A percentile compares a stretch with the other conserved stretches of the same genome.
These are phyloP conservation scores for Protomyces arabidopsidicola DNA, from an alignment of 1,139 yeast species.

Conservation along the genomic window DNA sequence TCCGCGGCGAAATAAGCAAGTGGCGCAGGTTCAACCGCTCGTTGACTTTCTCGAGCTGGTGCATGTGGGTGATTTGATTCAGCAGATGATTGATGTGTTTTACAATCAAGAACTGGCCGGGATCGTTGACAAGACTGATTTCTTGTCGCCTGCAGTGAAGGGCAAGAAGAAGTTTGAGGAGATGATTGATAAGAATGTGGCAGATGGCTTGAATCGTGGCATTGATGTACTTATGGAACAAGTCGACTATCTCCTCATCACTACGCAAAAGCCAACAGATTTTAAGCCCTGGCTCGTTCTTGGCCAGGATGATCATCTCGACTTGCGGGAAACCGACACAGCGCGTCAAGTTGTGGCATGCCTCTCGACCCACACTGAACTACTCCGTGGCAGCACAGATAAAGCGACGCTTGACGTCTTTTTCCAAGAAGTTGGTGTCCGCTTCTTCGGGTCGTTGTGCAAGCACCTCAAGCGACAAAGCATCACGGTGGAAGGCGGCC, in stretches of 20 bases:
- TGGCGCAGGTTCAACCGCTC: conserved; percentile 63
- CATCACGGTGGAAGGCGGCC: conserved; percentile 76
- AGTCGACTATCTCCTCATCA: conserved; percentile 52
- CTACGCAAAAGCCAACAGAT: conserved; percentile 53
- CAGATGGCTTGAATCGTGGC: conserved; percentile 85
- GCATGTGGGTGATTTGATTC: conserved; percentile 84
- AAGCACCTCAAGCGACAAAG: conserved; percentile 65
- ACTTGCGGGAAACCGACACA: conserved; percentile 15
- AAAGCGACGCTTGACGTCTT: conserved; percentile 84
- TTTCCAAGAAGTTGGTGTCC: conserved; percentile 86
- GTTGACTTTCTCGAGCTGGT: conserved; percentile 84
- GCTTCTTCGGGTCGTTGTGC: conserved; percentile 72
- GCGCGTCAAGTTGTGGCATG: conserved; percentile 60
- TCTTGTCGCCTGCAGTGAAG: conserved; percentile 73
- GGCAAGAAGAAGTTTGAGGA: conserved; percentile 76
- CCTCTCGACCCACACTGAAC: conserved; percentile 65
- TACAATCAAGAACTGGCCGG: conserved; percentile 78
- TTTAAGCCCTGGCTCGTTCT: conserved; percentile 44
- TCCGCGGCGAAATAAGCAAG: conserved; percentile 47
- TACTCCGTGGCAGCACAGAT: conserved; percentile 79
- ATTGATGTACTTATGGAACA: conserved; percentile 82
- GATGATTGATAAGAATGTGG: conserved; percentile 79
- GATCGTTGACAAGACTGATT: conserved; percentile 67
- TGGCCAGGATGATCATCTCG: conserved; percentile 22
- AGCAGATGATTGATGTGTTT: conserved; percentile 88